Evolutionary conservation across 2,329 filamentous ascomycete species (phyloP).

Genomic region (Penicillium fuscoglaucum): DNA sequence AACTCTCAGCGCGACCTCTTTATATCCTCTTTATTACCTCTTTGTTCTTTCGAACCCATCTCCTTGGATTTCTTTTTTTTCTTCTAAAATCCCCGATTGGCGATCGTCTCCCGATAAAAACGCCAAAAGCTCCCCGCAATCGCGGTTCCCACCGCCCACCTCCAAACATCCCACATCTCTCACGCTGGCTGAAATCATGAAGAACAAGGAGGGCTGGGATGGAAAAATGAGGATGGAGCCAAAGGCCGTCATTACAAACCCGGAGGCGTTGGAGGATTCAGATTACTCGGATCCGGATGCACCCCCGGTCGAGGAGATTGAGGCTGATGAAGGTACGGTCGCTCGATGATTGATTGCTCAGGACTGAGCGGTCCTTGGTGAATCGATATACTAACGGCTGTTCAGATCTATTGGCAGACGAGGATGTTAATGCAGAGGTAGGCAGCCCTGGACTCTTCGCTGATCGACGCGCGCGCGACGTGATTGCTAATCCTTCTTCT

Average conservation of each 20-base stretch:
- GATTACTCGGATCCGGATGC: slow-evolving; percentile 76
- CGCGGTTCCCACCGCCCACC: slow-evolving; percentile 21
- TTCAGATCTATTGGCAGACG: slow-evolving; percentile 60
- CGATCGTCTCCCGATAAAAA: neutral
- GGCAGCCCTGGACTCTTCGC: slow-evolving; percentile 7
- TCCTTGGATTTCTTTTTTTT: neutral
- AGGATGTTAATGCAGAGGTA: slow-evolving; percentile 56
- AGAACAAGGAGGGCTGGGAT: slow-evolving; percentile 49
- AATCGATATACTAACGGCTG: slow-evolving; percentile 11
- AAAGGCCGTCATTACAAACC: slow-evolving; percentile 69
- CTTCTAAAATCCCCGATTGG: neutral
- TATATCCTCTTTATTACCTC: neutral
- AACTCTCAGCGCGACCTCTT: neutral
- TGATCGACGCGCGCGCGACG: neutral
- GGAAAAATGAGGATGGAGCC: slow-evolving; percentile 61
- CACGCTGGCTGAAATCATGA: slow-evolving; percentile 31
- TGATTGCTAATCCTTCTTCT: slow-evolving; percentile 18
- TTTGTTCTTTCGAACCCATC: neutral
- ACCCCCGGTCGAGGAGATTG: slow-evolving; percentile 70
- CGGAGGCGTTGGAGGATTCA: slow-evolving; percentile 78
- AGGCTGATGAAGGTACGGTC: slow-evolving; percentile 72
- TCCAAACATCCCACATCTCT: slow-evolving; percentile 10
- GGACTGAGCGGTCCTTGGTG: neutral
- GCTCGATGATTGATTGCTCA: neutral
- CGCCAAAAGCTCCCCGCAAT: slow-evolving; percentile 28